Conservation (phyloP, 345 rosid genomes). For the Linum usitatissimum region DNA sequence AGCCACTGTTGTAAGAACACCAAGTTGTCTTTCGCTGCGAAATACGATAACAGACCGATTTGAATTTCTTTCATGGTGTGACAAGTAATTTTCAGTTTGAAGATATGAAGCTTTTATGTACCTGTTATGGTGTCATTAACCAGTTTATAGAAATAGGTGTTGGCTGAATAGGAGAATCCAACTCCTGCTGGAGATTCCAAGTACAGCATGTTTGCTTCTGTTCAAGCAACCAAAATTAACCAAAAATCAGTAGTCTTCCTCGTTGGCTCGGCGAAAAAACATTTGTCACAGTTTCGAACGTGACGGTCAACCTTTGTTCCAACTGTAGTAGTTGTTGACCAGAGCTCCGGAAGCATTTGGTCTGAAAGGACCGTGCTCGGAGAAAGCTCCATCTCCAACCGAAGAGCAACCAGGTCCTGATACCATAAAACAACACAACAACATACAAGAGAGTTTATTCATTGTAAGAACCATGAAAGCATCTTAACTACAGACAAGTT, state of each 20-base stretch:
- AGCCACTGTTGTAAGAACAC: constrained; percentile 13
- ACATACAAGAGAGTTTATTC: not conserved
- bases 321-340: constrained; percentile 6
- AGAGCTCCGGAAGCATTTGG: not conserved
- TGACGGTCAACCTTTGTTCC: constrained; percentile 10
- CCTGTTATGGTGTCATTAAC: constrained; percentile 10
- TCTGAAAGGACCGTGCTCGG: constrained; percentile 15
- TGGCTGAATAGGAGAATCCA: constrained; percentile 13
- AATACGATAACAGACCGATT: not conserved
- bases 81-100: not conserved
- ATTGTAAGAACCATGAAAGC: not conserved
- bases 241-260: too few species aligned
- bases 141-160: constrained; percentile 6
- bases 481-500: not conserved
- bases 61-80: not conserved
- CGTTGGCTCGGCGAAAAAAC: not conserved
- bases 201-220: constrained; percentile 17
- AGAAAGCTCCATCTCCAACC: constrained; percentile 25
- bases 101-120: not conserved
- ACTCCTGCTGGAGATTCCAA: constrained; percentile 19
- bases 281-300: not conserved
- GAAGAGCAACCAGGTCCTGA: constrained; percentile 15
- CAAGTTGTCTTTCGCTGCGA: constrained; percentile 14
- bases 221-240: not conserved
- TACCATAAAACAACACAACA: not conserved